phyloP scores from a whole-genome alignment of 352 stramenopile genomes.

The Phytophthora uliginosa region DNA sequence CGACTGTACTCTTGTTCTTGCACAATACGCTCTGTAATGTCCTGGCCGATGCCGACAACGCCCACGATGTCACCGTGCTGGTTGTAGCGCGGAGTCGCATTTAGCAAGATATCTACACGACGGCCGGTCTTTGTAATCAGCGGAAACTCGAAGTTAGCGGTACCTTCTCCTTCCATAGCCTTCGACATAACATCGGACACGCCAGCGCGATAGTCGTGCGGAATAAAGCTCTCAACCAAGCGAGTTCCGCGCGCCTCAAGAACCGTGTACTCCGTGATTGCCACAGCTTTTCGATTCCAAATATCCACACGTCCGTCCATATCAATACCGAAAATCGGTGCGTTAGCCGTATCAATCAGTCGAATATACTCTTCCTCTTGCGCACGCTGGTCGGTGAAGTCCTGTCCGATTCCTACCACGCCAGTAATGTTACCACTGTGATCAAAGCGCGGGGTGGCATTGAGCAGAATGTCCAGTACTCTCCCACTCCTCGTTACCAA shows the following conservation, averaged over 20 bases:
- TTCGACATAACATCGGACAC: slow-evolving; percentile 76
- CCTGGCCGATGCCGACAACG: slow-evolving; percentile 85
- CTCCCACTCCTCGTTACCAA: slow-evolving; percentile 80
- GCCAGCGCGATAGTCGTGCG: slow-evolving; percentile 64
- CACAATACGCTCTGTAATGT: slow-evolving; percentile 85
- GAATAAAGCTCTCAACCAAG: slow-evolving; percentile 94
- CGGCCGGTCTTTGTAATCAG: slow-evolving; percentile 85
- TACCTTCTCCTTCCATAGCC: slow-evolving; percentile 69
- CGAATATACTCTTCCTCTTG: slow-evolving; percentile 91
- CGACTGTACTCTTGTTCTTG: slow-evolving; percentile 91
- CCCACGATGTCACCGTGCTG: slow-evolving; percentile 84
- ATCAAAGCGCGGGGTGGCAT: slow-evolving; percentile 80
- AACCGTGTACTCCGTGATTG: slow-evolving; percentile 92
- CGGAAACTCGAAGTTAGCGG: slow-evolving; percentile 91
- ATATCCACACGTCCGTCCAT: slow-evolving; percentile 86
- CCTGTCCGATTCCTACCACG: slow-evolving; percentile 83
- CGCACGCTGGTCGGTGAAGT: slow-evolving; percentile 85
- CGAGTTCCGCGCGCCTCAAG: slow-evolving; percentile 89
- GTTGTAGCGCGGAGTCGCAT: slow-evolving; percentile 86
- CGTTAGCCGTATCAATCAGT: slow-evolving; percentile 92
- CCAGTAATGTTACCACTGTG: slow-evolving; percentile 78
- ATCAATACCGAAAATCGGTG: slow-evolving; percentile 92
- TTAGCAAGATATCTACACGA: slow-evolving; percentile 86
- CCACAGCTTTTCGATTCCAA: slow-evolving; percentile 93
- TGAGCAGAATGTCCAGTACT: slow-evolving; percentile 84